Conservation (phyloP, 2,329 filamentous ascomycete species). For the Phyllosticta ampelicida region DNA sequence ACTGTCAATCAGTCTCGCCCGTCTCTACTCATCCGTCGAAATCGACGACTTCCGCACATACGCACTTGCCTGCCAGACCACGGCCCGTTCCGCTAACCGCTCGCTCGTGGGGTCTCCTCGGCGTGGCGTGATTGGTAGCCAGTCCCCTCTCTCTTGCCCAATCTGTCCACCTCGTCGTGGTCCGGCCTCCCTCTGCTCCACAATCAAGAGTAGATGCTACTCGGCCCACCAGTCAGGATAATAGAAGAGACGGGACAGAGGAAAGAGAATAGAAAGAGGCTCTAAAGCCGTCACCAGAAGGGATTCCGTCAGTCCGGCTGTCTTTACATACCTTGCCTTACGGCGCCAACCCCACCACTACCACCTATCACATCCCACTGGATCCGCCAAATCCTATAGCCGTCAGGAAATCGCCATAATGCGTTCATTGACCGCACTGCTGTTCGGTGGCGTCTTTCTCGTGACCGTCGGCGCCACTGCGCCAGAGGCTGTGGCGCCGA, state of each 20-base stretch:
- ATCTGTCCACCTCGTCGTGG: background rate
- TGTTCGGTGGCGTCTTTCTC: background rate
- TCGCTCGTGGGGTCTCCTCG: background rate
- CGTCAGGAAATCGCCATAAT: background rate
- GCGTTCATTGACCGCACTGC: background rate
- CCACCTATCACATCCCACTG: background rate
- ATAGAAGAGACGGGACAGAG: background rate
- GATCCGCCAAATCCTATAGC: background rate
- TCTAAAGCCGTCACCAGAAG: too few species aligned
- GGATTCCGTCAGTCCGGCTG: background rate
- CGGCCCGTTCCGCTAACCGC: background rate
- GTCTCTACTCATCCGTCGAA: background rate
- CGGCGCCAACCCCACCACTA: background rate
- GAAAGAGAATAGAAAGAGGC: too few species aligned
- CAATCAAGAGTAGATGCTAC: background rate
- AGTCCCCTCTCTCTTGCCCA: background rate
- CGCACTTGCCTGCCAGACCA: background rate
- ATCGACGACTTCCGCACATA: background rate
- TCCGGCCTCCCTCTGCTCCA: background rate
- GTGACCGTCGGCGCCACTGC: background rate
- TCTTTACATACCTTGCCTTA: background rate
- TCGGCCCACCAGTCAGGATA: background rate
- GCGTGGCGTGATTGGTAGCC: background rate
- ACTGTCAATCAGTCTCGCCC: background rate
- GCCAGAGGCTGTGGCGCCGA: background rate